Evolutionary conservation across 2,329 filamentous ascomycete species (phyloP).

Genomic region (Venturia nashicola): DNA sequence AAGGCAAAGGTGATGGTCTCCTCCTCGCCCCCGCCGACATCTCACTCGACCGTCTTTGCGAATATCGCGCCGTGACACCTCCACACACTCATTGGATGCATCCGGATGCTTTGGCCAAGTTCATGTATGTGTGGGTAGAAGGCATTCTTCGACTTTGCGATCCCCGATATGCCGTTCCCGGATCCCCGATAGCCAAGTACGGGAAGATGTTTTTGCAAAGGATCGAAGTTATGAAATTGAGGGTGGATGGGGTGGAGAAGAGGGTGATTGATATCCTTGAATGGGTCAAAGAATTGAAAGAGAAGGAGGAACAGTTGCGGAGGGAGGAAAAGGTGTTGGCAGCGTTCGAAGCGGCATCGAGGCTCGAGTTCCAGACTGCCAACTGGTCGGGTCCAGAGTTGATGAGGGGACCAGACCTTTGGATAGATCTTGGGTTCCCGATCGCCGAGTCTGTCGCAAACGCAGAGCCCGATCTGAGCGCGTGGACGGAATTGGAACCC

Average conservation of each 20-base stretch:
- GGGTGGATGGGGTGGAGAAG: not conserved
- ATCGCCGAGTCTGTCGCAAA: not conserved
- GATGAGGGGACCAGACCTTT: not conserved
- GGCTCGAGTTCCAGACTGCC: not conserved
- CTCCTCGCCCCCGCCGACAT: not conserved
- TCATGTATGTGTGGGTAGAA: constrained; percentile 4
- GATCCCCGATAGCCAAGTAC: not conserved
- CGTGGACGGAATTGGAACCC: not conserved
- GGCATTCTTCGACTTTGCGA: not conserved
- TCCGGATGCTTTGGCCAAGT: constrained; percentile 1
- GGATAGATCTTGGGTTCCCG: too few relatives aligned
- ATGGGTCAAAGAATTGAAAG: not conserved
- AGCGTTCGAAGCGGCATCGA: not conserved
- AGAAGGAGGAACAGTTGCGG: constrained; percentile 2
- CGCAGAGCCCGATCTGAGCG: not conserved
- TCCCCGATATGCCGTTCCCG: not conserved
- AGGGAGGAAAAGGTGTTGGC: not conserved
- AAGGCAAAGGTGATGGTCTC: not conserved
- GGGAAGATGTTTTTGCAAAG: not conserved
- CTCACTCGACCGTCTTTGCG: not conserved
- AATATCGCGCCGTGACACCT: not conserved
- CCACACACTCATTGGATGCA: not conserved
- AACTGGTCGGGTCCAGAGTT: not conserved
- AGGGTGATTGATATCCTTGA: not conserved
- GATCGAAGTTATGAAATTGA: not conserved